Evolutionary conservation across 129 eudicot genomes (phyloP).

Genomic region (Pulicaria dysenterica): DNA sequence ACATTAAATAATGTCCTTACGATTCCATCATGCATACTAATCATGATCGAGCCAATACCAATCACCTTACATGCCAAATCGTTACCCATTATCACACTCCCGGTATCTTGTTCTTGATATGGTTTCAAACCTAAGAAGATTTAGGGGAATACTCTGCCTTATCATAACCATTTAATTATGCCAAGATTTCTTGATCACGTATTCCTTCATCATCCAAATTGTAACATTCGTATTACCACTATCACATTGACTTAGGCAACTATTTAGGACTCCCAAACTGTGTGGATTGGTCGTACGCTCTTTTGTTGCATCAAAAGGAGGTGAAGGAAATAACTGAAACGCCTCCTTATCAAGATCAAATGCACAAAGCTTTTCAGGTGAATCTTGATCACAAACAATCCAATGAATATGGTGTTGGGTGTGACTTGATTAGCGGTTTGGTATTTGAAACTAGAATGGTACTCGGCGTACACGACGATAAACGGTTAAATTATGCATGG

Average conservation of each 20-base stretch:
- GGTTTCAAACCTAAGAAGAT: slow-evolving; percentile 13
- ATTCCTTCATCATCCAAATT: slow-evolving; percentile 62
- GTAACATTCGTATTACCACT: slow-evolving; percentile 18
- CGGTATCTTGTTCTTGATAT: neutral
- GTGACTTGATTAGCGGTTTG: too few species aligned
- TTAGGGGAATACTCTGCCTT: slow-evolving; percentile 1
- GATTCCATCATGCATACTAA: too few species aligned
- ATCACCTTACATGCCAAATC: too few species aligned
- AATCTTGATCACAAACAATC: slow-evolving; percentile 2
- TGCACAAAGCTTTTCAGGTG: slow-evolving; percentile 26
- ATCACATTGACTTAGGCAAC: slow-evolving; percentile 44
- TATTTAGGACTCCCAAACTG: slow-evolving; percentile 34
- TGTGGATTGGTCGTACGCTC: neutral
- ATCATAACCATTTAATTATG: slow-evolving; percentile 42
- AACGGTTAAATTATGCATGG: too few species aligned
- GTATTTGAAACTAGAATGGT: too few species aligned
- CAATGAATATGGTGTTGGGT: slow-evolving; percentile 41
- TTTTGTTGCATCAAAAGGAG: slow-evolving; percentile 1
- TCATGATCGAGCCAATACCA: too few species aligned
- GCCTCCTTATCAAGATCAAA: slow-evolving; percentile 43
- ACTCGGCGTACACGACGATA: too few species aligned
- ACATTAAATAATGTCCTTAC: too few species aligned
- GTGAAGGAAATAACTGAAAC: slow-evolving; percentile 29
- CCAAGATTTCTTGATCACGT: slow-evolving; percentile 51
- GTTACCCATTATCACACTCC: too few species aligned